Evolutionary conservation across 1,139 yeast genomes (phyloP).

Genomic region (Debaryomyces udenii): DNA sequence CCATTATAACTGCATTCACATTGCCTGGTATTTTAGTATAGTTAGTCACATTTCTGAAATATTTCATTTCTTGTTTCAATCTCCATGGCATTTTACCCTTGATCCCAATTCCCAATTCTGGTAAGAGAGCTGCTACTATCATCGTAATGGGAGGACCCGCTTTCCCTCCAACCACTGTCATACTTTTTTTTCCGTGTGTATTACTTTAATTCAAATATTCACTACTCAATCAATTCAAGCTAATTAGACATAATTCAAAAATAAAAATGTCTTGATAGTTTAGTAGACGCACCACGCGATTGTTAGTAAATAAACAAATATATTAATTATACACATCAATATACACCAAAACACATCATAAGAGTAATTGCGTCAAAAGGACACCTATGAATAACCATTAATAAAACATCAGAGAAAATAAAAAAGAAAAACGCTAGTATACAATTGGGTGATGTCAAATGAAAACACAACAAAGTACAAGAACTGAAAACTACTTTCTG

Average conservation of each 20-base stretch:
- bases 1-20: slow-evolving; percentile 89
- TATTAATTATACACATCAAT: slow-evolving; percentile 8
- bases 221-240: no score
- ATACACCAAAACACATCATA: slow-evolving; percentile 6
- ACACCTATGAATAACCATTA: slow-evolving; percentile 8
- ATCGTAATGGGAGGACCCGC: slow-evolving; percentile 47
- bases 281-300: neutral
- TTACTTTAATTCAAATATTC: no score
- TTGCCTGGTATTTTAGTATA: slow-evolving; percentile 30
- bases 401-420: slow-evolving; percentile 3
- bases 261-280: neutral
- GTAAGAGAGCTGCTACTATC: slow-evolving; percentile 84
- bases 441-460: slow-evolving; percentile 3
- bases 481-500: slow-evolving; percentile 17
- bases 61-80: slow-evolving; percentile 79
- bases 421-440: slow-evolving; percentile 7
- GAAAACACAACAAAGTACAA: neutral
- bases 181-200: neutral
- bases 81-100: slow-evolving; percentile 90
- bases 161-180: neutral
- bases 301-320: slow-evolving; percentile 6
- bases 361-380: neutral
- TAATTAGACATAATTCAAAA: neutral
- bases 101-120: slow-evolving; percentile 81
- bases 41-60: slow-evolving; percentile 75